Percentiles rank a stretch among this genome's conserved stretches.
Evolutionary conservation across 768 basidiomycete genomes (phyloP).

Genomic region (Glaciozyma antarctica): DNA sequence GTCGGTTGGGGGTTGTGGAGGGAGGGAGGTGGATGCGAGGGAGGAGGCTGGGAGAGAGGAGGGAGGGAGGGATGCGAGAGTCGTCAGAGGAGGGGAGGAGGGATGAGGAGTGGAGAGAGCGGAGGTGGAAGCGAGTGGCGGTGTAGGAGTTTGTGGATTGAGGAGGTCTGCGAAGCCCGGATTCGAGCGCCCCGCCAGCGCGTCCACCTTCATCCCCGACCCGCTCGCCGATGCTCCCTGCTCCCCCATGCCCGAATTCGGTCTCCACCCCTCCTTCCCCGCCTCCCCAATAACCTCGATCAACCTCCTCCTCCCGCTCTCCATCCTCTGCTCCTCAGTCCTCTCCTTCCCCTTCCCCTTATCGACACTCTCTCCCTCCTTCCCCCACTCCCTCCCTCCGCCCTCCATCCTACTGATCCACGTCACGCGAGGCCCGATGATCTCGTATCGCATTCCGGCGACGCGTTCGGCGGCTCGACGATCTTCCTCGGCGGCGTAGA

Average conservation of each 20-base stretch:
- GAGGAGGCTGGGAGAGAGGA: too few relatives aligned
- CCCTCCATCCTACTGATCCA: constrained; percentile 21
- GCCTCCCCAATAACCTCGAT: constrained; percentile 11
- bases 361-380: constrained; percentile 7
- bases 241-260: neutral
- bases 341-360: constrained; percentile 17
- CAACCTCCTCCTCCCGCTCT: constrained; percentile 13
- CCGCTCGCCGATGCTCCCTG: neutral
- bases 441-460: constrained; percentile 54
- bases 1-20: neutral
- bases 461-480: constrained; percentile 51
- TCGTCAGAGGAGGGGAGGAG: neutral
- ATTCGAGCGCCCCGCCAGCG: neutral
- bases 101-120: neutral
- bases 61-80: neutral
- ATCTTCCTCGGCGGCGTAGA: constrained; percentile 70
- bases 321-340: neutral
- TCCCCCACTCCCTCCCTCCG: constrained; percentile 9
- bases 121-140: neutral
- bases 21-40: neutral
- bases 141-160: neutral
- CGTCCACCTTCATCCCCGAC: neutral
- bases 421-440: constrained; percentile 49
- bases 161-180: neutral
- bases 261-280: neutral